Evolutionary conservation across 2,329 filamentous ascomycete genomes (phyloP).

Genomic region (Paecilomyces variotii): DNA sequence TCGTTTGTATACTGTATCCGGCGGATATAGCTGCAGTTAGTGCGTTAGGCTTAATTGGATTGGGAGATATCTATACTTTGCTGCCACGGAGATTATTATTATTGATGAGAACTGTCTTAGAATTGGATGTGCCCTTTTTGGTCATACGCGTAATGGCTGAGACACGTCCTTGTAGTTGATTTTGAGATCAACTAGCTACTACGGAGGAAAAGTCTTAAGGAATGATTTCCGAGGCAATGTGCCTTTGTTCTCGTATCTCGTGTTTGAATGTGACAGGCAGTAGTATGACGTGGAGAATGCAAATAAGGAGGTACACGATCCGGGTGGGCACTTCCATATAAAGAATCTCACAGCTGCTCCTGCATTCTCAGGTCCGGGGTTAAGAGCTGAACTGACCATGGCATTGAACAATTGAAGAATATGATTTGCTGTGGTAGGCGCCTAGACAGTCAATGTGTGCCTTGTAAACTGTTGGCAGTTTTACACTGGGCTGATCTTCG

Average conservation of each 20-base stretch:
- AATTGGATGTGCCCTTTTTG: neutral
- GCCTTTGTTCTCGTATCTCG: neutral
- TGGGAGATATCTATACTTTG: neutral
- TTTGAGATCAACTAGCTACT: neutral
- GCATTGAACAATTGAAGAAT: neutral
- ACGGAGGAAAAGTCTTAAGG: neutral
- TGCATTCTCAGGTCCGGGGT: neutral
- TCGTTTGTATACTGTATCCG: too few relatives aligned
- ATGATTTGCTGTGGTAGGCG: neutral
- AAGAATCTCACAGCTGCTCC: neutral
- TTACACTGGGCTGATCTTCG: neutral
- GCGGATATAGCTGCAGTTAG: too few relatives aligned
- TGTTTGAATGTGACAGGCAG: slow-evolving; percentile 1
- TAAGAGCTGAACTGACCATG: neutral
- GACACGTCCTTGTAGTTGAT: neutral
- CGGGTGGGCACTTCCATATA: neutral
- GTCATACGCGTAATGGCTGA: neutral
- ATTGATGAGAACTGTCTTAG: neutral
- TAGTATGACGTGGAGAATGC: neutral
- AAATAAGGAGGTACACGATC: neutral
- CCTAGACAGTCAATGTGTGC: neutral
- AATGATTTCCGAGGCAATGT: neutral
- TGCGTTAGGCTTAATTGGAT: too few relatives aligned
- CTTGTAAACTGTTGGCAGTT: neutral
- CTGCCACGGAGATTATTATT: neutral